Conservation (phyloP, 2,329 filamentous ascomycete genomes). For the Amphichorda felina region DNA sequence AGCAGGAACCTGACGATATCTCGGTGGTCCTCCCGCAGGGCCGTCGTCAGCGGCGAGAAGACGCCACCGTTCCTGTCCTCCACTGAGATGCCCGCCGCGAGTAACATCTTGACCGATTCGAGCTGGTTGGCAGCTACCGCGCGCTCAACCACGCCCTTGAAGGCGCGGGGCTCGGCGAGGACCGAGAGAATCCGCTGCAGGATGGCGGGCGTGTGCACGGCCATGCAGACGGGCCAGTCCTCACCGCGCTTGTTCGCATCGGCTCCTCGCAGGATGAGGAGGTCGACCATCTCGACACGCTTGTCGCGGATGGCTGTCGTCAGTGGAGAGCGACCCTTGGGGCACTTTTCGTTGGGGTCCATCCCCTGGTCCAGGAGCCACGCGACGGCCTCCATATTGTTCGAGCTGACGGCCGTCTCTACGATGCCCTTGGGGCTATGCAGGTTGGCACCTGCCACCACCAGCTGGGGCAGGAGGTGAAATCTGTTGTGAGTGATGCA, state of each 20-base stretch:
- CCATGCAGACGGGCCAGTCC: conserved; percentile 62
- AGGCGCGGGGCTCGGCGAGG: conserved; percentile 45
- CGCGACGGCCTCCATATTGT: conserved; percentile 47
- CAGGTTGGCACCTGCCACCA: conserved; percentile 48
- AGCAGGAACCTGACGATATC: conserved; percentile 51
- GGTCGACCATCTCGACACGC: conserved; percentile 45
- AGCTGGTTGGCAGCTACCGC: conserved; percentile 56
- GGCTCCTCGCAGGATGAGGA: conserved; percentile 44
- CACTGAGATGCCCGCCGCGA: conserved; percentile 52
- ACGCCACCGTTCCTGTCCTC: conserved; percentile 64
- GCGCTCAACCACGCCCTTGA: conserved; percentile 57
- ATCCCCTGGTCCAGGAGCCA: conserved; percentile 50
- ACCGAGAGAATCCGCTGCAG: conserved; percentile 45
- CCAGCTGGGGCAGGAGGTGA: conserved; percentile 46
- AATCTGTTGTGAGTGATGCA: conserved; percentile 54
- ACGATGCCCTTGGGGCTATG: conserved; percentile 51
- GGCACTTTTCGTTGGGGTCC: conserved; percentile 45
- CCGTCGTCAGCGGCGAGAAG: conserved; percentile 57
- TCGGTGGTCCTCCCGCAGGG: conserved; percentile 49
- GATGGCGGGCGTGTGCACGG: conserved; percentile 47
- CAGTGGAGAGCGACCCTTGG: conserved; percentile 47
- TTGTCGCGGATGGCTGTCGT: conserved; percentile 55
- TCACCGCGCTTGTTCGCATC: conserved; percentile 51
- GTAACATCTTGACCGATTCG: conserved; percentile 53
- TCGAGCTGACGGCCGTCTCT: conserved; percentile 49